Evolutionary conservation across 2,329 filamentous ascomycete species (phyloP), one percentile per base, ranked within the genome.

Genomic region (Chaetomium globosum): DNA sequence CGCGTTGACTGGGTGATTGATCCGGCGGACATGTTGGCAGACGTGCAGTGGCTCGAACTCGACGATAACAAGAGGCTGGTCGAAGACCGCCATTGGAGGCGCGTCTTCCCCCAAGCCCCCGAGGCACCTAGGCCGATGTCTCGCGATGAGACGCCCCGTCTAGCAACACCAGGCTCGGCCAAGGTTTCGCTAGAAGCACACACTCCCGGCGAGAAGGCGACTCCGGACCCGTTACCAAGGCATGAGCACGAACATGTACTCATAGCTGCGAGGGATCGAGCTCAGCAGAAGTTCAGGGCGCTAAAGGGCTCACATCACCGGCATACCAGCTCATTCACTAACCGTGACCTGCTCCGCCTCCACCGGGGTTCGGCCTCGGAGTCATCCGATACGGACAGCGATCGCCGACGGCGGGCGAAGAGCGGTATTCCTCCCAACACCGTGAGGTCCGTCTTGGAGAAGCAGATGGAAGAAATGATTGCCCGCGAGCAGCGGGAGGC

Each of bases 31-130:
- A 84, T 97, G 76, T 80, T 98, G 55, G 93, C 93, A 4, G 95
- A 99, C 79, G 83, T 90, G 1, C 92, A 93, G 73, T 99, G 95
- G 95, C 79, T 96, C 26, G 92, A 97, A 75, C 88, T 93, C 72
- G 86, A 85, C 36, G 82, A 89, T 65, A 93, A 97, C 76, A 96
- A 93, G 75, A 83, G 83, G 60, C 81, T 93, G 31, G 89, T 97
- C 51, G 91, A 96, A 74, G 90, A 97, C 76, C 87, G 88, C 16
- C 81, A 91, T 72, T 92, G 92, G 73, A 84, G 85, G 56, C 88
- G 85, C 64, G 86, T 97, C 16, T 96, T 91, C 68, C 82, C 86
- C 1, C 77, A 78, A 26, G 70, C 72, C 6, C 70, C 71, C 0
- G 71, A 71, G 7, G 43, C 72, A 0, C 71, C 73, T 58, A 73